Evolutionary conservation across 2,329 filamentous ascomycete genomes (phyloP), one percentile per base, ranked within the genome.

Genomic region (Fusarium oligoseptatum): DNA sequence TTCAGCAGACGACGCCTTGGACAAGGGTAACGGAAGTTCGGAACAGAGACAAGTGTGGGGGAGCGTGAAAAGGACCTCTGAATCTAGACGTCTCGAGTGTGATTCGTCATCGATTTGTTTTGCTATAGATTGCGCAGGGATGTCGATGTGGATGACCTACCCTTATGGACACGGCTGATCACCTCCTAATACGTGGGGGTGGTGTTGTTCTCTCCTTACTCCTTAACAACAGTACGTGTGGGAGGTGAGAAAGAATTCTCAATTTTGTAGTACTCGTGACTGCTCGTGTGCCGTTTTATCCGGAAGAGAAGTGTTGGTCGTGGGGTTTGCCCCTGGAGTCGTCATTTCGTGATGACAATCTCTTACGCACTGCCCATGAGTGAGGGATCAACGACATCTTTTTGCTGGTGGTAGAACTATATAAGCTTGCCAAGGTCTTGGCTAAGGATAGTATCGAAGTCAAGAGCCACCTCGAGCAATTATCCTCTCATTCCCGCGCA

Each of bases 11-110:
- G 12, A 29, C 37, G 4, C 17, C 37, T n/a, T 11, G 8, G 37
- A 15, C 52, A 56, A 36, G 52, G 52, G 52, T 37, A 34, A 9
- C 52, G 52, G 52, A 56, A 56, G 50, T 55, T 55, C 50, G 50
- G 27, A 55, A 55, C 50, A 9, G 2, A 6, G 6, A 9, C 17
- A 14, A 8, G 9, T 55, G 50, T 29, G 50, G 50, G 50, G 50
- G 20, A 55, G 17, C 17, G 6, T 14, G 10, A 20, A 55, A 55
- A 34, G 17, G 50, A 14, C 50, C 17, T 55, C 11, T 3, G 20
- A 55, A 55, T 29, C 32, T 8, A 34, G 20, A 34, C 11, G 36
- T 36, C n/a, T 34, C 2, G 17, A 6, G 52, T 17, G n/a, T 56
- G 52, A 56, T 56, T 56, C 32, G 52, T 56, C 52, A 48, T 48